Base-by-base conservation (phyloP, 495 filamentous ascomycete species). In the Daldinia loculata region DNA sequence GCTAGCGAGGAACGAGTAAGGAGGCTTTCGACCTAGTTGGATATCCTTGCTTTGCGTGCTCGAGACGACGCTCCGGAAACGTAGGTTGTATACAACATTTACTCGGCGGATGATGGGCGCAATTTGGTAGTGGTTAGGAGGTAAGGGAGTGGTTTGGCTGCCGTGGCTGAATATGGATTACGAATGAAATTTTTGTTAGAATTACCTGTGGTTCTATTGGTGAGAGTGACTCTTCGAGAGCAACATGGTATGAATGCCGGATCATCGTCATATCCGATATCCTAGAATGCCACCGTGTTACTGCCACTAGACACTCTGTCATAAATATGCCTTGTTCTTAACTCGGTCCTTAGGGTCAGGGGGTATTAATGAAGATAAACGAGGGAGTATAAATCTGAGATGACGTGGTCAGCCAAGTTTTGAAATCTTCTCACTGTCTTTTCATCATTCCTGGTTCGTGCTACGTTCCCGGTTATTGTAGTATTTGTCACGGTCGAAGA, bases 1-100 rank as follows among this genome's bases (percentile, higher is more conserved):
- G 1, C 24, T 29, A 29, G 22, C n/a, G 8, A 48, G 19, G 22
- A n/a, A 15, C n/a, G 51, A 26, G 53, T 41, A 63, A 48, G 43
- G 17, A 39, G 12, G 12, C 11, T 17, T 38, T 70, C 48, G 53
- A 56, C 56, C 30, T 15, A 6, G 55, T 34, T 70, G 6, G 55
- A 19, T 70, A 29, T 29, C 55, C 45, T 45, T 29, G 19, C 36
- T 19, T 41, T 51, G 39, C 38, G 39, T 6, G 32, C 8, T 27
- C 38, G 11, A 24, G 17, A 30, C 14, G 22, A 14, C 60, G 22
- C 19, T 41, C 34, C 9, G 41, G 36, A 12, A 36, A 22, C 3
- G 27, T 24, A 34, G 24, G 9, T 17, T 50, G 80, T 17, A 61
- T 61, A 50, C 26, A 32, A 61, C 26, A 11, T 61, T 12, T 61